Base-by-base conservation (phyloP, 805 yeast genomes). In the Hagleromyces aurorensis region DNA sequence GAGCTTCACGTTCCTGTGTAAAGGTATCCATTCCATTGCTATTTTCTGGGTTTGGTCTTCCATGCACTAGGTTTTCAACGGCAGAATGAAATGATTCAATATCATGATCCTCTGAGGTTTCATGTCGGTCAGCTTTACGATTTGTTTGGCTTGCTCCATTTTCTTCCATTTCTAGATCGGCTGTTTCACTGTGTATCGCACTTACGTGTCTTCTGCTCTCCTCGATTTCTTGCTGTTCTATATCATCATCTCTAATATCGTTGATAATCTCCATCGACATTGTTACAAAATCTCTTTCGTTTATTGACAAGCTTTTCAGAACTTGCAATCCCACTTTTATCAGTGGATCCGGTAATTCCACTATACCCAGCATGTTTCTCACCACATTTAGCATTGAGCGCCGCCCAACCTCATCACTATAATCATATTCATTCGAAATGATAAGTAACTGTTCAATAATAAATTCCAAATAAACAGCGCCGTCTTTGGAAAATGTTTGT, bases 381-480 rank as follows among this genome's bases (percentile, higher is more conserved):
- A 77, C 56, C 2, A 72, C 65, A 17, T 64, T 67, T 21, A 81
- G 58, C 72, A 85, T 74, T 25, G 75, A 74, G 52, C 94, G 69
- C 48, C 96, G 71, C 13, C 96, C 96, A 26, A 81, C 70, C 54
- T 87, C 95, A 60, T 91, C 96, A 44, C 85, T 78, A 47, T 74
- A 85, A 52, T 91, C 97, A 48, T 79, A 80, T 21, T 72, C 70
- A 16, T 69, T 69, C 1, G 87, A 78, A 16, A 84, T 69, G 7
- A 62, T 55, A 21, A 89, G 51, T 13, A 89, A 54, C 53, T 91
- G 95, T 34, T 75, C 74, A 23, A 86, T 67, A 26, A 86, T 72
- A 48, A 76, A 86, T 39, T 81, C 87, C 16, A 74, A 50, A 33
- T 79, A 85, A 13, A 61, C 64, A 4, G 70, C 60, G 32, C 76